phyloP scores from a whole-genome alignment of 2,329 filamentous ascomycete genomes.

The Colletotrichum sp. region DNA sequence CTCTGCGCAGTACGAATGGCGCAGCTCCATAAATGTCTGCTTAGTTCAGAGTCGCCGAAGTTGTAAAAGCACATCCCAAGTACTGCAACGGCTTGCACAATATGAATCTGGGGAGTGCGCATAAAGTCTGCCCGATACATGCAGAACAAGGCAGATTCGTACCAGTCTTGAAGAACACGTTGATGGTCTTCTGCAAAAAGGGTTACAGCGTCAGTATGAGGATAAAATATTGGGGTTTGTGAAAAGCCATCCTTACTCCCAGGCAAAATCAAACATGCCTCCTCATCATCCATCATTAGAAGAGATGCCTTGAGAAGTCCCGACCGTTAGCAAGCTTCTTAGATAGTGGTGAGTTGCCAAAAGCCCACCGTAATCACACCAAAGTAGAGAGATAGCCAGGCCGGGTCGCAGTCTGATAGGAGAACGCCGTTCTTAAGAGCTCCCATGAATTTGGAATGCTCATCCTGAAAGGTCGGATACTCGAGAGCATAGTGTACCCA shows the following conservation, averaged over 20 bases:
- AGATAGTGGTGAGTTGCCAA: background rate
- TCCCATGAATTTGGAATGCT: constrained; percentile 8
- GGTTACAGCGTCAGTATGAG: background rate
- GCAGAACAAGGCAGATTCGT: constrained; percentile 20
- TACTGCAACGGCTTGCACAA: constrained; percentile 22
- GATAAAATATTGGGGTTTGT: too few relatives aligned
- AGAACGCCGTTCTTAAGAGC: background rate
- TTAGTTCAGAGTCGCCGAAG: constrained; percentile 16
- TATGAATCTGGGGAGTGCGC: background rate
- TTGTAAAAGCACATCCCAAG: constrained; percentile 23
- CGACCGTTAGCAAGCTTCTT: background rate
- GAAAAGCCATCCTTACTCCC: background rate
- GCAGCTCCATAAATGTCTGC: constrained; percentile 17
- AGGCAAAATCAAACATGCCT: background rate
- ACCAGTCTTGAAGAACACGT: constrained; percentile 13
- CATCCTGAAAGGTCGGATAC: constrained; percentile 20
- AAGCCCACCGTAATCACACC: constrained; percentile 15
- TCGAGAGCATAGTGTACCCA: constrained; percentile 25
- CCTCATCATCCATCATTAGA: constrained; percentile 5
- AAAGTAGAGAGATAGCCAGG: constrained; percentile 24
- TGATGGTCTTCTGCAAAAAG: background rate
- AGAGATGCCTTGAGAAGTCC: background rate
- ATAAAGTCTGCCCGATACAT: constrained; percentile 21
- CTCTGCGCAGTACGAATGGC: constrained; percentile 20
- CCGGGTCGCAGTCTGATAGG: background rate